These are phyloP conservation scores for Epichloe gansuensis DNA, from an alignment of 2,329 filamentous ascomycete species.

Conservation along the genomic window DNA sequence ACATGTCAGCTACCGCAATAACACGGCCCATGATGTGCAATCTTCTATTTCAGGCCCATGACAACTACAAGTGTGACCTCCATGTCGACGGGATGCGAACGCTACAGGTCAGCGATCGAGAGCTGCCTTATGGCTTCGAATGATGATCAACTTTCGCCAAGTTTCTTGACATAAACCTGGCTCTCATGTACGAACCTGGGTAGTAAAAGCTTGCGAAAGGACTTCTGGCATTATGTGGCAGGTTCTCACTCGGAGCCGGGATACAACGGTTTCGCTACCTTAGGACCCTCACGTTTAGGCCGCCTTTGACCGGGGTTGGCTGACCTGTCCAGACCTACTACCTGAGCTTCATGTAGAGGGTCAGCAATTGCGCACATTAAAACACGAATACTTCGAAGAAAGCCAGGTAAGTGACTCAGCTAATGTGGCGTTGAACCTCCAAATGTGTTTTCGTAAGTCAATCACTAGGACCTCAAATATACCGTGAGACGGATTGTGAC, in stretches of 20 bases:
- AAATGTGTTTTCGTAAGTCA: not conserved
- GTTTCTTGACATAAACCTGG: not conserved
- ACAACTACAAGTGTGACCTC: not conserved
- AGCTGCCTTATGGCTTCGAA: not conserved
- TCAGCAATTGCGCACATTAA: not conserved
- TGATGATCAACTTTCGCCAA: not conserved
- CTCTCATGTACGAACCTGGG: not conserved
- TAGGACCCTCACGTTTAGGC: no score
- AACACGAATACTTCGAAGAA: not conserved
- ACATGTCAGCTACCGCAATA: no score
- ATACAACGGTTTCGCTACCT: not conserved
- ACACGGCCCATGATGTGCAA: not conserved
- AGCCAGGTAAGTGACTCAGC: slow-evolving; percentile 4
- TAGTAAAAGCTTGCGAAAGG: not conserved
- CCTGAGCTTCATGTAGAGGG: not conserved
- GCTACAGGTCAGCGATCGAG: not conserved
- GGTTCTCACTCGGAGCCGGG: not conserved
- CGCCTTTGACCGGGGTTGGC: no score
- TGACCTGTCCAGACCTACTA: not conserved
- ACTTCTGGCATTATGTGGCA: not conserved
- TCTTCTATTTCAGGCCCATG: not conserved
- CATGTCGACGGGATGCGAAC: not conserved
- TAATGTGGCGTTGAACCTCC: not conserved
- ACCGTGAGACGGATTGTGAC: not conserved
- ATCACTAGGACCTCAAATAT: not conserved